phyloP scores from a whole-genome alignment of 352 stramenopile species.

The Thraustochytrium sp. region DNA sequence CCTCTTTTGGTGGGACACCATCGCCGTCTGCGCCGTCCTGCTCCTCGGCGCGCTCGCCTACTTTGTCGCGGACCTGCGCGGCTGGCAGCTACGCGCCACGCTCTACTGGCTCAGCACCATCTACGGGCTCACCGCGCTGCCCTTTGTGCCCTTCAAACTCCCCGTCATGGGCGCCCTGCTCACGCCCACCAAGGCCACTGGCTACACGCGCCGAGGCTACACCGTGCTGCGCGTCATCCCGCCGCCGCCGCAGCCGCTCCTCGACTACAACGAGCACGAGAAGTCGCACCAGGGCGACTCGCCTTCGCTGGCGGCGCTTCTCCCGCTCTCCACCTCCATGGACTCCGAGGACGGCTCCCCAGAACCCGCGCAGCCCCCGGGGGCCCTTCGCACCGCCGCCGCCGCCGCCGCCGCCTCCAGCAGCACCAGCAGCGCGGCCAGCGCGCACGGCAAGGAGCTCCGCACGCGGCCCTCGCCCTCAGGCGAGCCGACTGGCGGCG shows the following conservation, averaged over 20 bases:
- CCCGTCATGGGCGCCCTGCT: slow-evolving; percentile 36
- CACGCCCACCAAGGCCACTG: slow-evolving; percentile 37
- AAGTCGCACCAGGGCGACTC: neutral
- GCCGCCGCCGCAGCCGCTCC: neutral
- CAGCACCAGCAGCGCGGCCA: too few relatives aligned
- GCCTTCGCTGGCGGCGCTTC: neutral
- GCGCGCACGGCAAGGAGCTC: too few relatives aligned
- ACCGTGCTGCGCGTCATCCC: slow-evolving; percentile 16
- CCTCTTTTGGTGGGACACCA: slow-evolving; percentile 44
- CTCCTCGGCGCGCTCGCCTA: slow-evolving; percentile 7
- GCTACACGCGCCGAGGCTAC: slow-evolving; percentile 12
- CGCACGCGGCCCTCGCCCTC: neutral
- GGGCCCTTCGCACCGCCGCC: neutral
- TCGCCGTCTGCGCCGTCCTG: slow-evolving; percentile 27
- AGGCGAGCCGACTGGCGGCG: too few relatives aligned
- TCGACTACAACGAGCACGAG: neutral
- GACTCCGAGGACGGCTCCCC: neutral
- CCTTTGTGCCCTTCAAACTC: slow-evolving; percentile 41
- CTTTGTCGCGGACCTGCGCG: slow-evolving; percentile 1
- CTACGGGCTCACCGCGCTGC: slow-evolving; percentile 23
- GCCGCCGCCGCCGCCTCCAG: too few relatives aligned
- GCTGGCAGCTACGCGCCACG: slow-evolving; percentile 18
- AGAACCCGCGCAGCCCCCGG: neutral
- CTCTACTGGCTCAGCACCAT: slow-evolving; percentile 43
- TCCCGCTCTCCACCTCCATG: neutral